Evolutionary conservation across 441 rosid genomes (phyloP).

Genomic region (Populus hybrid): DNA sequence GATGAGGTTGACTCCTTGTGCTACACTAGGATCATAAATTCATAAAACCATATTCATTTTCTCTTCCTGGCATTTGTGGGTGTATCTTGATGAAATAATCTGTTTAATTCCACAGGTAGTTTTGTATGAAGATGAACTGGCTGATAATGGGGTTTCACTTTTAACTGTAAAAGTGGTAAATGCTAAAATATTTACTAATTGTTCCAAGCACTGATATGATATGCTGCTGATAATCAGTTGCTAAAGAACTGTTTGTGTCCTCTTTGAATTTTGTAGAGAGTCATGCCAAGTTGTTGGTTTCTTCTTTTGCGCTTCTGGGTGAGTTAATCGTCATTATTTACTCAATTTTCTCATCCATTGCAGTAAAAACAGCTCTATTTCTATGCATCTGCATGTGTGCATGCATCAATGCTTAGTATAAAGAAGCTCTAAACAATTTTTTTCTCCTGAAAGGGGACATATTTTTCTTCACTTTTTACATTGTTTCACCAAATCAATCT

Average conservation of each 20-base stretch:
- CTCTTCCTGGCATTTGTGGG: no score
- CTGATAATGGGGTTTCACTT: no score
- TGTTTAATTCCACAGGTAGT: no score
- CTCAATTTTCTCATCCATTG: neutral
- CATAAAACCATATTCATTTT: no score
- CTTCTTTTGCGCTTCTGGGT: conserved; percentile 97
- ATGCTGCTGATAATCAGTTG: neutral
- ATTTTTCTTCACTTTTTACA: neutral
- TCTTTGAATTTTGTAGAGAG: conserved; percentile 58
- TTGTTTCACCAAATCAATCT: neutral
- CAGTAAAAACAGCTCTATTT: neutral
- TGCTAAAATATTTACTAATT: no score
- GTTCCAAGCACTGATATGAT: conserved; percentile 4
- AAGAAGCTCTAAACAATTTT: neutral
- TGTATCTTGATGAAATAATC: no score
- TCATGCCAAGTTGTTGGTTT: conserved; percentile 98
- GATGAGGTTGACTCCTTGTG: no score
- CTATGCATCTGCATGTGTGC: neutral
- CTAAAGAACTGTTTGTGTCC: conserved; percentile 12
- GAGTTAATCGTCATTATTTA: conserved; percentile 29
- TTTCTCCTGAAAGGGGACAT: neutral
- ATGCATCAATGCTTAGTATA: neutral
- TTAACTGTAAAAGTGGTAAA: no score
- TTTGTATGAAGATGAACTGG: no score
- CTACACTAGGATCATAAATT: no score